A percentile compares a stretch with the other conserved stretches of the same genome.
Conservation (phyloP, 2,329 filamentous ascomycete genomes). For the Claviceps purpurea region DNA sequence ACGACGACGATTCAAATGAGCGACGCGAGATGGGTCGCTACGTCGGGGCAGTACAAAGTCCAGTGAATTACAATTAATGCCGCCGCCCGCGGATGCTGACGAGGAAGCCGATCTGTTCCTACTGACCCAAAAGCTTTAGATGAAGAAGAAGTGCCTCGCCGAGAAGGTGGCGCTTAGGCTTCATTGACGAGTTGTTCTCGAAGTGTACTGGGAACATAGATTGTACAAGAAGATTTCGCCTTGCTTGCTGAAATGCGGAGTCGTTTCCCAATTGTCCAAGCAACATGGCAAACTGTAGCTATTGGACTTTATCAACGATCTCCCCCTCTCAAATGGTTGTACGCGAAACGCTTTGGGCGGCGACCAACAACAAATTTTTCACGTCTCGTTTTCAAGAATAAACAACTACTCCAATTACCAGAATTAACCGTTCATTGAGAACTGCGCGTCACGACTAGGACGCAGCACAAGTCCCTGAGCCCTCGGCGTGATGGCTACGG, state of each 20-base stretch:
- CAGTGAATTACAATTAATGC: conserved; percentile 11
- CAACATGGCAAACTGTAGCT: not conserved
- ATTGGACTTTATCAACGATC: not conserved
- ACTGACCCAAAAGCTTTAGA: conserved; percentile 14
- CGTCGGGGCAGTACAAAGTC: conserved; percentile 17
- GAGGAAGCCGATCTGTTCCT: conserved; percentile 15
- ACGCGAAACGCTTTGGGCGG: no score
- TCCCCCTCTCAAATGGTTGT: not conserved
- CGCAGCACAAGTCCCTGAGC: not conserved
- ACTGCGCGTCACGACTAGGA: no score
- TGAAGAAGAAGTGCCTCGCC: conserved; percentile 12
- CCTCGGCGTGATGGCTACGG: not conserved
- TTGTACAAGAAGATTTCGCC: no score
- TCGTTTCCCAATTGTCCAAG: no score
- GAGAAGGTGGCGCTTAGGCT: conserved; percentile 9
- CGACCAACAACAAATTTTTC: no score
- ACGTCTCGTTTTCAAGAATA: no score
- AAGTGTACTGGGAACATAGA: no score
- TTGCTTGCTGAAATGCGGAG: no score
- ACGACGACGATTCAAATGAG: conserved; percentile 5
- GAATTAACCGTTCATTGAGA: no score
- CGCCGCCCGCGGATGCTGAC: conserved; percentile 13
- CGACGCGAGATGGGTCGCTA: conserved; percentile 8
- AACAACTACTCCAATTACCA: no score
- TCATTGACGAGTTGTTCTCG: conserved; percentile 5